Evolutionary conservation across 805 yeast genomes (phyloP), one percentile per base, ranked within the genome.

Genomic region (Candida dajiaensis): DNA sequence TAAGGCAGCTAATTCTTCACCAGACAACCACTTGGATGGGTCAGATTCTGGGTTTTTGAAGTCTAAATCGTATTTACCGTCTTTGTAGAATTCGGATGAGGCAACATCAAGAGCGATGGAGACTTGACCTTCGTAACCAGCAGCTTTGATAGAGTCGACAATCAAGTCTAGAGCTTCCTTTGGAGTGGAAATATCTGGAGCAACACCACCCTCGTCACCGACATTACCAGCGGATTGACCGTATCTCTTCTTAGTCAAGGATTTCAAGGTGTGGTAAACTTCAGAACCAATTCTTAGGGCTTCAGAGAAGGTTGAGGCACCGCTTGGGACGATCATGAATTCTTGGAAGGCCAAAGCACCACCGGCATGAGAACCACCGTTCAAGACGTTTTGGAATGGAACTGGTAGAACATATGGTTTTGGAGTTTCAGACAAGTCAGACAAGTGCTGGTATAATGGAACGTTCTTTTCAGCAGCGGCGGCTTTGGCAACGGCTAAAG

Each of bases 161-260:
- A 92, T 89, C 72, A 92, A 83, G 78, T 94, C 97, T 59, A 92
- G 78, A 63, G 98, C 99, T 82, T 92, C 98, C 73, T 81, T 87
- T 69, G 99, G 92, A 63, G 97, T 81, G 59, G 85, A 80, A 61
- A 94, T 83, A 74, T 89, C 88, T 74, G 99, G 99, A 65, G 99
- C 99, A 78, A 92, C 97, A 83, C 99, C 99, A 85, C 99, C 99
- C 81, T 92, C 99, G 75, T 92, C 99, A 83, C 99, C 99, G 70
- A 92, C 99, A 78, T 92, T 92, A 77, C 97, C 98, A 66, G 99
- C 99, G 55, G 95, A 84, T 68, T 88, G 85, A 70, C 99, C 99
- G 85, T 92, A 94, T 72, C 76, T 79, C 83, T 88, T 84, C 83
- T 88, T 87, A 72, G 98, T 85, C 65, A 86, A 76, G 57, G 90